phyloP scores from a whole-genome alignment of 2,329 filamentous ascomycete species.

The Amauroascus niger region DNA sequence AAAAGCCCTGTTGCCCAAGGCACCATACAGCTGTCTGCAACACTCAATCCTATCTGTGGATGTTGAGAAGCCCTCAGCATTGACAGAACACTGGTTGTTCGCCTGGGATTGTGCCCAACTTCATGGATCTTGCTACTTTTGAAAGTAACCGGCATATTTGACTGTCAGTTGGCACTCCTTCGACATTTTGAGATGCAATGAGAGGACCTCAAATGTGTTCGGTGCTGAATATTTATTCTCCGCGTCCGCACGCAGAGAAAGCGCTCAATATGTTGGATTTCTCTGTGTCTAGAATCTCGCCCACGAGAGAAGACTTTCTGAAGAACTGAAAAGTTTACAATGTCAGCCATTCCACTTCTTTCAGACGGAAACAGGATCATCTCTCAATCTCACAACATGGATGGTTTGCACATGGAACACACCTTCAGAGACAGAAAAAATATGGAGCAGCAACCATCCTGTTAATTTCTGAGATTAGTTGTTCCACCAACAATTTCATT shows the following conservation, averaged over 20 bases:
- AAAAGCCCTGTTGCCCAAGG: neutral
- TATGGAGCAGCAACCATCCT: conserved; percentile 42
- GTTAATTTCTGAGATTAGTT: conserved; percentile 36
- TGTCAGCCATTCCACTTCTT: neutral
- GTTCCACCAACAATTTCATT: neutral
- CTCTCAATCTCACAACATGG: no score
- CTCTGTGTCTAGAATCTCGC: conserved; percentile 42
- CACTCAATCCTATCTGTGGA: neutral
- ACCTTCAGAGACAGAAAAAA: conserved; percentile 42
- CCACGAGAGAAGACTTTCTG: conserved; percentile 37
- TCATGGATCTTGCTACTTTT: neutral
- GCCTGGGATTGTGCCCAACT: neutral
- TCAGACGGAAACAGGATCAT: neutral
- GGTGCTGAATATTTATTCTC: conserved; percentile 21
- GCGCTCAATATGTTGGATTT: no score
- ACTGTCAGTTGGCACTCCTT: conserved; percentile 14
- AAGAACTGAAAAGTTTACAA: no score
- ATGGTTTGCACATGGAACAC: conserved; percentile 8
- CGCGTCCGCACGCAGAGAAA: conserved; percentile 5
- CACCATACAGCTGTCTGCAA: neutral
- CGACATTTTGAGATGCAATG: conserved; percentile 26
- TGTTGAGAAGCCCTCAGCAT: neutral
- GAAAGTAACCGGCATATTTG: neutral
- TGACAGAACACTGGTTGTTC: neutral
- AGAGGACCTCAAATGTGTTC: conserved; percentile 8